Evolutionary conservation across 2,329 filamentous ascomycete species (phyloP), one percentile per base, ranked within the genome.

Genomic region (Botryotinia convoluta): DNA sequence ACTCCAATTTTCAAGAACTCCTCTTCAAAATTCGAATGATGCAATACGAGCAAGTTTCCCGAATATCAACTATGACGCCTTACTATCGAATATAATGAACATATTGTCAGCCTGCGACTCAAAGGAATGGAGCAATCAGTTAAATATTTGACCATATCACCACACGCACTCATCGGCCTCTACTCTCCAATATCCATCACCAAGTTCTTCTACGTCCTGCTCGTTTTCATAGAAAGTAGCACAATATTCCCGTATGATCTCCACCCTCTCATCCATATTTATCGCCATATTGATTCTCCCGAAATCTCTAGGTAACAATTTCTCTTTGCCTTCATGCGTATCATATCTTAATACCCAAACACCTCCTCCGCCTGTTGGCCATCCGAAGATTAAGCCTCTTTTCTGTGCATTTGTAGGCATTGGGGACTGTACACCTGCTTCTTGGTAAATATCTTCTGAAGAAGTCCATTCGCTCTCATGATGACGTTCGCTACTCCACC

Each of bases 321-420:
- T 8, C 29, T n/a, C 14, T n/a, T 32, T n/a, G 20, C 32, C 18
- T 29, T 63, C 26, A 71, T 16, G 26, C 32, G n/a, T 9, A 32
- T 54, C 29, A 62, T 54, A 54, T 26, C 32, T 26, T 20, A 42
- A 32, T 54, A 71, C 59, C 69, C 69, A 71, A 57, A 51, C 35
- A 29, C 69, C 57, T 14, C 6, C 26, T 42, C 69, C 59, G 16
- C 54, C 18, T 45, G 8, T 32, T 9, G 57, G 35, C 59, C 44
- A 63, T 32, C 44, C 59, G 35, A 63, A 63, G 22, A 71, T 10
- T 5, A 63, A 10, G 12, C 32, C n/a, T 54, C 12, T 42, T 20
- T 71, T 54, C 59, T 71, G 39, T 26, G 35, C 29, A 39, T 71
- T 35, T 7, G 9, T 32, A 18, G 32, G 29, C 1, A 16, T 18